Evolutionary conservation across 208 protist genomes (phyloP).

Genomic region (Herpetomonas samuelpessoai): DNA sequence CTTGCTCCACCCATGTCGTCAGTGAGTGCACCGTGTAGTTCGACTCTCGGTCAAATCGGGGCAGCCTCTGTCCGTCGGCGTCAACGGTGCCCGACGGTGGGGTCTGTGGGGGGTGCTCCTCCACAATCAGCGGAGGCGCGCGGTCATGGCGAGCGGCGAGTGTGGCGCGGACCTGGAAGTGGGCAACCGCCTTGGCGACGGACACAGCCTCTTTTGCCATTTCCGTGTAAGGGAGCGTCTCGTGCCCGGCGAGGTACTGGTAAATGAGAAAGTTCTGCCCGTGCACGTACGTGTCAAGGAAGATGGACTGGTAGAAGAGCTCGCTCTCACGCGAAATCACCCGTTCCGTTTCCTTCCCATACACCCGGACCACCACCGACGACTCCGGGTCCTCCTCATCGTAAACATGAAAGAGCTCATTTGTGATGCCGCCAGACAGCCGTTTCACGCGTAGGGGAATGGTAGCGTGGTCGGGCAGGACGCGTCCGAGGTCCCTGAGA

Average conservation of each 20-base stretch:
- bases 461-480: background rate
- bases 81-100: background rate
- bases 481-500: constrained; percentile 14
- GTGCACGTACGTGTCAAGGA: constrained; percentile 73
- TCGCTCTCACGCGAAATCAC: constrained; percentile 88
- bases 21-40: constrained; percentile 80
- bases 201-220: constrained; percentile 46
- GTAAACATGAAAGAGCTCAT: constrained; percentile 87
- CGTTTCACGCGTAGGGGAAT: constrained; percentile 51
- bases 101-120: constrained; percentile 9
- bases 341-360: constrained; percentile 88
- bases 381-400: constrained; percentile 29
- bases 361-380: constrained; percentile 85
- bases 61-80: background rate
- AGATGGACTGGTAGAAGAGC: constrained; percentile 89
- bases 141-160: constrained; percentile 50
- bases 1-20: constrained; percentile 62
- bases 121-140: constrained; percentile 31
- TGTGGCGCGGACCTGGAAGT: constrained; percentile 79
- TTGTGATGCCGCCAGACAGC: constrained; percentile 87
- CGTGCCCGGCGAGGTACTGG: constrained; percentile 62
- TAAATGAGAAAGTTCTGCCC: constrained; percentile 85
- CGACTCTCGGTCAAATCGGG: constrained; percentile 65
- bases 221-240: constrained; percentile 62
- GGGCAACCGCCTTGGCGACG: constrained; percentile 56